Percentiles rank a stretch among this genome's conserved stretches.
These are phyloP conservation scores for Chlamydomonas sp. DNA, from an alignment of 139 green algal genomes.

Conservation along the genomic window DNA sequence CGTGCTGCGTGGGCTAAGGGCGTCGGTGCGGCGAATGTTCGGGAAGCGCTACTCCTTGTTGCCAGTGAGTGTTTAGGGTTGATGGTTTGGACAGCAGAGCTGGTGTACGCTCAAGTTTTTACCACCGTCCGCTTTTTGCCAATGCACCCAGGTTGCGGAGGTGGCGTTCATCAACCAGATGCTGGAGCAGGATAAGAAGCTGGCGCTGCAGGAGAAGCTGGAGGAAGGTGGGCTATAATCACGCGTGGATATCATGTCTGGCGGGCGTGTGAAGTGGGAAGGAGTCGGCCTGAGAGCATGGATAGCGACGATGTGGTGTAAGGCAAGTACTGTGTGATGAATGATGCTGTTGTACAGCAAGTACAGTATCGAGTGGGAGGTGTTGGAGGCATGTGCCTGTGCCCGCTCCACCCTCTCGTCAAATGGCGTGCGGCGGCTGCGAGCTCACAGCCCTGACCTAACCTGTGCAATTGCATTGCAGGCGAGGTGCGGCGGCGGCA, in stretches of 20 bases:
- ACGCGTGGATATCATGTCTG: no score
- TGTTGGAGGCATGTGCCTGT: no score
- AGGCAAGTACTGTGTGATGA: no score
- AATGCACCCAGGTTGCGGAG: constrained; percentile 53
- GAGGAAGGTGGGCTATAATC: constrained; percentile 53
- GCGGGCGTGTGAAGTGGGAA: no score
- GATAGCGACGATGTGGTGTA: no score
- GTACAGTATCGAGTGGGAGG: no score
- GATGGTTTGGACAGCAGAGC: neutral
- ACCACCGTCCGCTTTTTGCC: neutral
- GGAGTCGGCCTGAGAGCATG: no score
- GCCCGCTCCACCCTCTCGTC: neutral
- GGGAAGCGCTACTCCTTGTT: no score
- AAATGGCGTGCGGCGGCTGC: neutral
- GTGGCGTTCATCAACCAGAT: constrained; percentile 74
- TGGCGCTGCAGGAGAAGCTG: constrained; percentile 64
- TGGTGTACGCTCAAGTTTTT: neutral
- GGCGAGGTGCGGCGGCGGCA: constrained; percentile 50
- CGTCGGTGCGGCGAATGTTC: no score
- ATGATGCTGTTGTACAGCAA: no score
- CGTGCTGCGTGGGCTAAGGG: no score
- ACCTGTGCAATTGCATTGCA: neutral
- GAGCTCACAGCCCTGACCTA: neutral
- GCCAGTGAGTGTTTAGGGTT: neutral
- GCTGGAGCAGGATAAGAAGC: constrained; percentile 63